Percentiles rank a stretch among this genome's conserved stretches.
Conservation (phyloP, 2,329 filamentous ascomycete species). For the Lachnellula hyalina region DNA sequence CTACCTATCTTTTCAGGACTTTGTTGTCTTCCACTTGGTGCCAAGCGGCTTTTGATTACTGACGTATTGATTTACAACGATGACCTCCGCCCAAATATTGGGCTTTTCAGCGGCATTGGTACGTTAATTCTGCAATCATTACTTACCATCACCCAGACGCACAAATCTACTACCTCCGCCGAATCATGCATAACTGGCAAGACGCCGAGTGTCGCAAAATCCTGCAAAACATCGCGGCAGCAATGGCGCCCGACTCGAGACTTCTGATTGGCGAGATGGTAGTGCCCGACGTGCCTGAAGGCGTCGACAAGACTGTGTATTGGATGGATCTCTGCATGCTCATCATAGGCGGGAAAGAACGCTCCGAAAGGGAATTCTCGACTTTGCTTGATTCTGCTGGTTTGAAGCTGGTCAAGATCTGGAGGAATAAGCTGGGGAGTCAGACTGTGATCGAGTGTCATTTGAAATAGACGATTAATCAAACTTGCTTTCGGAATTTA, state of each 20-base stretch:
- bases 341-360: conserved; percentile 14
- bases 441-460: conserved; percentile 14
- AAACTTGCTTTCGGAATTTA: not conserved
- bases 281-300: conserved; percentile 6
- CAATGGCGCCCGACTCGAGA: conserved; percentile 11
- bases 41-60: no score
- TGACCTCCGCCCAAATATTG: no score
- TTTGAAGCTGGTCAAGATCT: conserved; percentile 14
- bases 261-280: conserved; percentile 20
- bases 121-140: no score
- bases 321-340: conserved; percentile 19
- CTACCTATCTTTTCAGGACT: not conserved
- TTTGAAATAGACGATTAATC: not conserved
- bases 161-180: conserved; percentile 24
- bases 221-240: conserved; percentile 18
- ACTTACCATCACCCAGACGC: conserved; percentile 2
- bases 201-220: conserved; percentile 14
- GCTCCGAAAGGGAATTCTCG: conserved; percentile 10
- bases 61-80: no score
- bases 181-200: conserved; percentile 24
- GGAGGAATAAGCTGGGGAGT: not conserved
- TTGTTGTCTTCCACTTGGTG: not conserved
- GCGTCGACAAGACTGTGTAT: conserved; percentile 6
- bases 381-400: conserved; percentile 11
- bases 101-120: no score